phyloP scores from a whole-genome alignment of 495 filamentous ascomycete species.

The Hapsidospora chrysogenum region DNA sequence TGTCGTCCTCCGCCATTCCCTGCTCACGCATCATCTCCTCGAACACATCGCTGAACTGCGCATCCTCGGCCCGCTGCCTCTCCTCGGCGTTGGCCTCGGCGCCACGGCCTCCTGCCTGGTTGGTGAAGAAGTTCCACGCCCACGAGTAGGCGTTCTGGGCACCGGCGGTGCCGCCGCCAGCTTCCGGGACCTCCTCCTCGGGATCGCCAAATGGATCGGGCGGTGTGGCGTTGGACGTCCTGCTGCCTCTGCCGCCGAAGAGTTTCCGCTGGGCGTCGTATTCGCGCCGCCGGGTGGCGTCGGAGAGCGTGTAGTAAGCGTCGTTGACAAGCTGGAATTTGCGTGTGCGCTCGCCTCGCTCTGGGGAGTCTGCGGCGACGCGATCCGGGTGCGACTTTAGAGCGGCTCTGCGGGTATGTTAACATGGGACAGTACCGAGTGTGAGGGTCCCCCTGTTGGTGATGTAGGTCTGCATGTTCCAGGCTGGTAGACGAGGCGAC shows the following conservation, averaged over 20 bases:
- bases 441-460: constrained; percentile 2
- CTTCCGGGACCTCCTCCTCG: constrained; percentile 24
- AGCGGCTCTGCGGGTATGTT: constrained; percentile 44
- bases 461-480: neutral
- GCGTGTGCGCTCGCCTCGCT: constrained; percentile 64
- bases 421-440: constrained; percentile 1
- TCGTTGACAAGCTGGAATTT: constrained; percentile 96
- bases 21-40: constrained; percentile 97
- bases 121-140: constrained; percentile 34
- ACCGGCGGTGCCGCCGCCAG: constrained; percentile 13
- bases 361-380: constrained; percentile 68
- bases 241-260: constrained; percentile 18
- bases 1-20: constrained; percentile 52
- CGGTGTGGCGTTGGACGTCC: constrained; percentile 18
- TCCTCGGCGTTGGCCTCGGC: constrained; percentile 6
- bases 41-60: constrained; percentile 82
- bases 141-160: constrained; percentile 18
- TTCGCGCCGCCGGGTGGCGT: constrained; percentile 60
- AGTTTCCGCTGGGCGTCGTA: constrained; percentile 60
- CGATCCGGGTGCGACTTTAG: constrained; percentile 91
- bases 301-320: constrained; percentile 90
- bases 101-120: constrained; percentile 9
- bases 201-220: constrained; percentile 37
- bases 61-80: constrained; percentile 33
- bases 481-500: too few relatives aligned